Evolutionary conservation across 805 yeast species (phyloP).

Genomic region (Tetrapisispora nanseiensis): DNA sequence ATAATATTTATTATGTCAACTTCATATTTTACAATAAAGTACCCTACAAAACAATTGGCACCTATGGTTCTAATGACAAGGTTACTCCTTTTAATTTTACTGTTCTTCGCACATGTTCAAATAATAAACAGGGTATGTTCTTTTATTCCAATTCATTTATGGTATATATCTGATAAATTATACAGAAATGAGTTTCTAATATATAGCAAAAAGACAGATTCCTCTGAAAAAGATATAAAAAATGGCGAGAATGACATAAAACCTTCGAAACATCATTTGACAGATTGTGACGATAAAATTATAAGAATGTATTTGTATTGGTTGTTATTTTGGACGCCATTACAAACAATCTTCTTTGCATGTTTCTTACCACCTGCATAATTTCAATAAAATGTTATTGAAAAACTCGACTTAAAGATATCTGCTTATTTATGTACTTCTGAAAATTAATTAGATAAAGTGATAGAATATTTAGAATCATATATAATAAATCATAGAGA

Average conservation of each 20-base stretch:
- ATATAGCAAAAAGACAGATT: not conserved
- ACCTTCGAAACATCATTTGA: not conserved
- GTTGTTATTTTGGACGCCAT: slow-evolving; percentile 50
- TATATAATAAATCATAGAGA: too few relatives aligned
- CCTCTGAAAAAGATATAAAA: not conserved
- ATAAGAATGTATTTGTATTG: slow-evolving; percentile 37
- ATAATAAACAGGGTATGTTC: slow-evolving; percentile 72
- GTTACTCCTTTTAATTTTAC: slow-evolving; percentile 40
- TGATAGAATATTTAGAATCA: too few relatives aligned
- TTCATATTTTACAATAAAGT: slow-evolving; percentile 28
- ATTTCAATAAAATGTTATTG: slow-evolving; percentile 2
- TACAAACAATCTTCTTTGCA: slow-evolving; percentile 66
- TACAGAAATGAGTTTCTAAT: slow-evolving; percentile 9
- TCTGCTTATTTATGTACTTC: too few relatives aligned
- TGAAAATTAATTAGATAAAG: too few relatives aligned
- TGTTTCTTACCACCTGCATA: slow-evolving; percentile 93
- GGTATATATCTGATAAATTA: slow-evolving; percentile 49
- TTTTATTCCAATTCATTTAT: slow-evolving; percentile 64
- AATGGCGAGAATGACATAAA: not conserved
- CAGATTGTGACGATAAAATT: slow-evolving; percentile 10
- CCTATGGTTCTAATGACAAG: slow-evolving; percentile 37
- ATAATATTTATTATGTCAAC: slow-evolving; percentile 36
- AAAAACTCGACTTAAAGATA: too few relatives aligned
- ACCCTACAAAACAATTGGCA: slow-evolving; percentile 30
- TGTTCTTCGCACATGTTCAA: slow-evolving; percentile 72